Conservation (phyloP, 1,139 yeast species). For the Candida anutae region DNA sequence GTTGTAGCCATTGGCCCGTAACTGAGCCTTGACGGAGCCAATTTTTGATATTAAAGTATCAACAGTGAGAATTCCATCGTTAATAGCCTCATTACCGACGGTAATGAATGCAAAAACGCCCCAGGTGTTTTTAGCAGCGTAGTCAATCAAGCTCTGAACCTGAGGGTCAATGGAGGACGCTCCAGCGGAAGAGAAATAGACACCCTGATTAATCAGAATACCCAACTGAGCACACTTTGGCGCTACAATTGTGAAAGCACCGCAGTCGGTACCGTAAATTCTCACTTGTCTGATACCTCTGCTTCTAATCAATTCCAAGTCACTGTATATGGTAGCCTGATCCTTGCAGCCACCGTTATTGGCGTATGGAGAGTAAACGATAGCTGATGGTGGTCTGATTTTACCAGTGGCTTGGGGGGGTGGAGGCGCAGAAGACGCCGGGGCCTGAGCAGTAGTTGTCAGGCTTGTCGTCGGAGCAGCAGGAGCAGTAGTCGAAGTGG, state of each 20-base stretch:
- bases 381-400: constrained; percentile 40
- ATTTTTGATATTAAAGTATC: constrained; percentile 56
- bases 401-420: constrained; percentile 7
- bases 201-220: constrained; percentile 72
- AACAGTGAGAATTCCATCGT: constrained; percentile 51
- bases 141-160: constrained; percentile 46
- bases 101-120: constrained; percentile 64
- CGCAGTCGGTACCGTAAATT: constrained; percentile 82
- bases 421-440: constrained; percentile 14
- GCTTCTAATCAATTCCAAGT: constrained; percentile 46
- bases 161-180: constrained; percentile 59
- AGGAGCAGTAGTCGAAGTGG: constrained; percentile 9
- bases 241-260: constrained; percentile 55
- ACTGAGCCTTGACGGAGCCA: constrained; percentile 47
- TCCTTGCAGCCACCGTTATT: constrained; percentile 62
- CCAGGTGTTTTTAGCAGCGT: constrained; percentile 53
- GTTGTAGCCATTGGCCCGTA: constrained; percentile 63
- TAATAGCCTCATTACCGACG: constrained; percentile 82
- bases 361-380: constrained; percentile 78
- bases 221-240: constrained; percentile 59
- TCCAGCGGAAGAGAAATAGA: constrained; percentile 66
- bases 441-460: constrained; percentile 7
- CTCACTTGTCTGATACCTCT: constrained; percentile 63
- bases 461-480: constrained; percentile 5
- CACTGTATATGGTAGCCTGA: constrained; percentile 44